Evolutionary conservation across 495 filamentous ascomycete species (phyloP), one percentile per base, ranked within the genome.

Genomic region (Tuber calosporum): DNA sequence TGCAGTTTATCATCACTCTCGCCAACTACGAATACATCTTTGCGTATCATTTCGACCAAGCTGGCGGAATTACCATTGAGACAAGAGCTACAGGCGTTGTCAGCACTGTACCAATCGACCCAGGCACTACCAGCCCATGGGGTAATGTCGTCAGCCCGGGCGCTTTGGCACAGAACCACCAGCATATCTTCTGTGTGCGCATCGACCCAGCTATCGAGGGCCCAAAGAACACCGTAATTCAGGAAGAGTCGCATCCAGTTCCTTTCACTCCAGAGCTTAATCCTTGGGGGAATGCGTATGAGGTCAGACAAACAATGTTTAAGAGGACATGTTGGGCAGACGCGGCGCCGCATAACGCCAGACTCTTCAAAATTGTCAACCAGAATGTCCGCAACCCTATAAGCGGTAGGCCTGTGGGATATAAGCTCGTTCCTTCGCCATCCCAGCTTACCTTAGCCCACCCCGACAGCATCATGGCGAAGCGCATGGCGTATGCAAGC

Each of bases 1-100:
- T 90, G 13, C 91, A 94, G 75, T 90, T 90, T 78, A 91, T 93
- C 77, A 88, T 91, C 77, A 93, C 91, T 0, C 87, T 93, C 39
- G 88, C 89, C 42, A 94, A 94, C 82, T 94, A 94, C 82, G 91
- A 93, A 79, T 94, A 94, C 73, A 88, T 84, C 72, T 85, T 87
- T 78, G 84, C 85, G 74, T 86, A 85, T 78, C 84, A 83, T 66
- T 87, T 87, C 78, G 84, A 85, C 69, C 84, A 85, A 72, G 85
- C 86, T 67, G 85, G 85, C 5, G 86, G 84, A 4, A 83, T 86
- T 70, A 84, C 83, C 45, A 80, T 87, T 36, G 85, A 87, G 73
- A 83, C 84, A 9, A 83, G 86, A 53, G 82, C 85, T 30, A 87
- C 85, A 30, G 85, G 85, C 58, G 79, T 84, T 58, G 81, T 84